phyloP scores from a whole-genome alignment of 208 protist genomes.

The Leishmania arabica region DNA sequence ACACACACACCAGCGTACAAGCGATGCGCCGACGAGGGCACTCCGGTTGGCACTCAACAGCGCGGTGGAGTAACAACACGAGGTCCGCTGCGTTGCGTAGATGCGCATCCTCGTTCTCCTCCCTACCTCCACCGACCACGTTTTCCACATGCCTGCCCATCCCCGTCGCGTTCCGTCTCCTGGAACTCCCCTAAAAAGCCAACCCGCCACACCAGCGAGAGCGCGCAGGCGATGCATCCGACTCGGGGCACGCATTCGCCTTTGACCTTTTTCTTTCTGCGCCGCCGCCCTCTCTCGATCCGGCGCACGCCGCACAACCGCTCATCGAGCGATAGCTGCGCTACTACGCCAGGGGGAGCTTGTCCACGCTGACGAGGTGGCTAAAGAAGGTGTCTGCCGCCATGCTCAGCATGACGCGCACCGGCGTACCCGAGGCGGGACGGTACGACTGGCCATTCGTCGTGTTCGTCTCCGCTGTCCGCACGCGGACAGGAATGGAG shows the following conservation, averaged over 20 bases:
- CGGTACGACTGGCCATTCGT: conserved; percentile 33
- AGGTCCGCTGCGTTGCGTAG: background rate
- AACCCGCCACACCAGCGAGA: background rate
- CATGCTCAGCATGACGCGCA: conserved; percentile 45
- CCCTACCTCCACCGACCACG: background rate
- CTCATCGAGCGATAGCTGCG: background rate
- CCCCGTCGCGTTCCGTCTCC: too few species aligned
- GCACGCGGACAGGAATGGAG: conserved; percentile 46
- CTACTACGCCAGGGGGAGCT: conserved; percentile 10
- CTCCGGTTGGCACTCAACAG: background rate
- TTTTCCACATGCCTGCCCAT: background rate
- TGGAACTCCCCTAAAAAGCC: background rate
- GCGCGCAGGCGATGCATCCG: background rate
- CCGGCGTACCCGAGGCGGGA: conserved; percentile 10
- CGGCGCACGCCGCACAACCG: background rate
- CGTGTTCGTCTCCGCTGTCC: background rate
- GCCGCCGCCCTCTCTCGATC: background rate
- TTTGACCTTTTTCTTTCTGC: background rate
- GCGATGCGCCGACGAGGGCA: background rate
- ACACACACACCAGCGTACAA: background rate
- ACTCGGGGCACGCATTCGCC: background rate
- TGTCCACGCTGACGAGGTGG: conserved; percentile 36
- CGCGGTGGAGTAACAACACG: background rate
- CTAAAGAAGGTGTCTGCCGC: conserved; percentile 37
- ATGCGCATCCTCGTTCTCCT: background rate